Conservation (phyloP, 2,329 filamentous ascomycete species). For the Davidsoniella virescens region DNA sequence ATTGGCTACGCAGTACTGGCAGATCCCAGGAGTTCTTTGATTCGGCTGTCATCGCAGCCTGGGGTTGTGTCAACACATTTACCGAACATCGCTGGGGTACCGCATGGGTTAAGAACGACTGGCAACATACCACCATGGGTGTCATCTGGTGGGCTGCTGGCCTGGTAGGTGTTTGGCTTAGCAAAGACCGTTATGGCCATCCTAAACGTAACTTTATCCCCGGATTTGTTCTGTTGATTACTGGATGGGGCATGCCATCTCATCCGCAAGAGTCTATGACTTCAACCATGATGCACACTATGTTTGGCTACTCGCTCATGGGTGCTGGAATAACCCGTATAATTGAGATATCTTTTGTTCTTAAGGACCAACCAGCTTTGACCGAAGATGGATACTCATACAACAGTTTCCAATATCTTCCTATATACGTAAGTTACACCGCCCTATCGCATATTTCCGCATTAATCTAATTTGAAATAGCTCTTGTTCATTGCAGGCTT, state of each 20-base stretch:
- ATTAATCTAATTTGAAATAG: conserved; percentile 28
- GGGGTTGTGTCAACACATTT: conserved; percentile 96
- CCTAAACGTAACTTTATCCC: conserved; percentile 90
- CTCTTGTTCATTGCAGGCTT: conserved; percentile 84
- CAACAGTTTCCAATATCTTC: conserved; percentile 43
- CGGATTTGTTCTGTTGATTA: conserved; percentile 76
- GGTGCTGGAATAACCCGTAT: conserved; percentile 68
- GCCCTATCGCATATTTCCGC: conserved; percentile 9
- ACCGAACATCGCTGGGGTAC: conserved; percentile 91
- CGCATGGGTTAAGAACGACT: conserved; percentile 79
- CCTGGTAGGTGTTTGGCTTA: conserved; percentile 81
- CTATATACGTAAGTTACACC: conserved; percentile 35
- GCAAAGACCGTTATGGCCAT: conserved; percentile 61
- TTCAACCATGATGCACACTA: conserved; percentile 71
- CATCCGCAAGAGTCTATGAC: conserved; percentile 74
- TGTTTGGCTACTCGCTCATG: conserved; percentile 95
- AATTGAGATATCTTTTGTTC: conserved; percentile 78
- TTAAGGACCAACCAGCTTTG: conserved; percentile 52
- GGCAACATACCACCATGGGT: conserved; percentile 99
- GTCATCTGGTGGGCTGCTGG: conserved; percentile 96
- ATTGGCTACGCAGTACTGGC: conserved; percentile 67
- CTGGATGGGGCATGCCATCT: conserved; percentile 87
- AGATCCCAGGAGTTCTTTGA: conserved; percentile 96
- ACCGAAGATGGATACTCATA: conserved; percentile 51
- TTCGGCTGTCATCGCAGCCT: conserved; percentile 73